Evolutionary conservation across 257 asterid species (phyloP), one percentile per base, ranked within the genome.

Genomic region (Solanum sejunctum): DNA sequence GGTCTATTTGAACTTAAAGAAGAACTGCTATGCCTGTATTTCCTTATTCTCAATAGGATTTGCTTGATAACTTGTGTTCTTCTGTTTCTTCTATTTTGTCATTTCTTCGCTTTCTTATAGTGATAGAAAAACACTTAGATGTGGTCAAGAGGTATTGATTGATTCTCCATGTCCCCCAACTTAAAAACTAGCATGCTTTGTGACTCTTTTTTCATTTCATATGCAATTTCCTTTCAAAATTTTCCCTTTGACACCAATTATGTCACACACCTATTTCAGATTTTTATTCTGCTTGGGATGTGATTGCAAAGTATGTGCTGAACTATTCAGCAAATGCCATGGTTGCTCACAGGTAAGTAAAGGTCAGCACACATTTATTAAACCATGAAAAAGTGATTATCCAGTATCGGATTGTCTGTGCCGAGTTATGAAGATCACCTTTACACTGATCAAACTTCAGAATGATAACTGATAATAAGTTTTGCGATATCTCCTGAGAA

Each of bases 211-310:
- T 78, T 51, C 28, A 52, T 78, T 78, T 52, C 47, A 75, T 43
- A 75, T 49, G 36, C 41, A 47, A 13, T 75, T 47, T 47, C 81
- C 61, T 75, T 75, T 75, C 4, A 60, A 77, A 77, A 77, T 77
- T 51, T 7, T 52, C 61, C 63, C 21, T 77, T 52, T 51, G 82
- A 32, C 63, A 15, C 43, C 28, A 70, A 39, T 70, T 41, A 70
- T 70, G 83, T 78, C 83, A 52, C 52, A 64, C 80, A 16, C 87
- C 81, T 81, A 69, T 71, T 88, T 85, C 93, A 97, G 99, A 97
- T 91, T 97, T 97, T 92, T 97, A 97, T 88, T 93, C 98, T 80
- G 98, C 98, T 67, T 95, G 98, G 99, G 93, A 90, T 91, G 98
- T 95, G 89, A 92, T 95, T 86, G 92, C 88, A 85, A 92, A 89